These are phyloP conservation scores for Prunus fruticosa DNA, from an alignment of 306 rosid genomes.

Conservation along the genomic window DNA sequence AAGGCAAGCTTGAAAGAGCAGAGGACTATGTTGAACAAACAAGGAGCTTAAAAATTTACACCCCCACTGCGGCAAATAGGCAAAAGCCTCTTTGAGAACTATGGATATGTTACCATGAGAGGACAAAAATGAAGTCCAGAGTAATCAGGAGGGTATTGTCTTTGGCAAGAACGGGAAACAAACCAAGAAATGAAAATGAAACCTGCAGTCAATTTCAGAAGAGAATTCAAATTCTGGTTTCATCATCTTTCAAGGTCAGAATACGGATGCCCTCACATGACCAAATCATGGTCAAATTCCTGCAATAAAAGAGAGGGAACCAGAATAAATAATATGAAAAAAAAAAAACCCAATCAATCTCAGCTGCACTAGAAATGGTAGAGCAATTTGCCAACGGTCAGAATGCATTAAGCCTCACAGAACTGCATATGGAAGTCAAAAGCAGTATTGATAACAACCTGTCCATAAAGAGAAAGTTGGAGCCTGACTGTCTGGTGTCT, in stretches of 20 bases:
- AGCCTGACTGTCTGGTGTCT: neutral
- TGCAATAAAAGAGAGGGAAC: conserved; percentile 17
- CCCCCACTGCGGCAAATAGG: neutral
- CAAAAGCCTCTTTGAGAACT: neutral
- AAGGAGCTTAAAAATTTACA: neutral
- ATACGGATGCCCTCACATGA: neutral
- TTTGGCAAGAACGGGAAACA: neutral
- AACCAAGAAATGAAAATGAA: neutral
- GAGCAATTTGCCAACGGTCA: neutral
- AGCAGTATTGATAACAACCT: neutral
- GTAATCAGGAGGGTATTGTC: neutral
- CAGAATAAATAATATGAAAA: neutral
- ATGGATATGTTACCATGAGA: neutral
- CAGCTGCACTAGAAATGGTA: neutral
- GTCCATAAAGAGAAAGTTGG: neutral
- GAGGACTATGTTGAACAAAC: neutral
- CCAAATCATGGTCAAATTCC: conserved; percentile 39
- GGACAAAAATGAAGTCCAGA: neutral
- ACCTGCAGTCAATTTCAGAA: neutral
- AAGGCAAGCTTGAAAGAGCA: neutral
- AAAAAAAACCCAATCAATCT: neutral
- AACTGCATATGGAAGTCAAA: neutral
- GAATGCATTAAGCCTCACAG: neutral
- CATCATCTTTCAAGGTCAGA: conserved; percentile 6
- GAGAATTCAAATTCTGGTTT: conserved; percentile 19